Percentiles rank a stretch among this genome's conserved stretches.
Conservation (phyloP, 2,329 filamentous ascomycete species). For the Hypoxylon sp. region DNA sequence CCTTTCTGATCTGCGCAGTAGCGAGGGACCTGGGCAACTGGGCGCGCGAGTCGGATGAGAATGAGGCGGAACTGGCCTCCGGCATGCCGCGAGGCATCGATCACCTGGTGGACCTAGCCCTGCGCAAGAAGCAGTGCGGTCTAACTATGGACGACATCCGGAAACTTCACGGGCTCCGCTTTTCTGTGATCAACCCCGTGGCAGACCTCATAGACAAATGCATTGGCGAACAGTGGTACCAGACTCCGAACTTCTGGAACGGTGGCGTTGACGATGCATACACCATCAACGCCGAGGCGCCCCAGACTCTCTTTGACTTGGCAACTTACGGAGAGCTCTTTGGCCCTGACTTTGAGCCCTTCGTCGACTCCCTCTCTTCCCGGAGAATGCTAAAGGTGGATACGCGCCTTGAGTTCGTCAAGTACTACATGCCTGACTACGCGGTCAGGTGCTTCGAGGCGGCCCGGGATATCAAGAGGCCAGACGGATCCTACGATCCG, state of each 20-base stretch:
- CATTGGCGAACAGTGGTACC: constrained; percentile 15
- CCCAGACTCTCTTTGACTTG: constrained; percentile 29
- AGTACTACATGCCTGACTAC: constrained; percentile 38
- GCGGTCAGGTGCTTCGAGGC: background rate
- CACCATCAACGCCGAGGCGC: constrained; percentile 8
- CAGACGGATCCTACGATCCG: constrained; percentile 1
- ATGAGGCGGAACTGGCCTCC: constrained; percentile 32
- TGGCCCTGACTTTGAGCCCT: constrained; percentile 38
- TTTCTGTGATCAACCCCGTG: constrained; percentile 37
- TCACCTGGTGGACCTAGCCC: constrained; percentile 39
- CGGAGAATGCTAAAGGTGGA: constrained; percentile 25
- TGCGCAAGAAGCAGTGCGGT: constrained; percentile 29
- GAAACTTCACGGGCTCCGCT: constrained; percentile 34
- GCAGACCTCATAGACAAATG: constrained; percentile 34
- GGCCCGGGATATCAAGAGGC: background rate
- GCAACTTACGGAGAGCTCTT: constrained; percentile 46
- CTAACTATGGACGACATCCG: constrained; percentile 41
- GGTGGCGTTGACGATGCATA: background rate
- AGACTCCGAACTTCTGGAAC: background rate
- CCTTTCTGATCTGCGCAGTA: constrained; percentile 35
- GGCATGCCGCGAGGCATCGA: constrained; percentile 35
- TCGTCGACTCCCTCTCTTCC: constrained; percentile 13
- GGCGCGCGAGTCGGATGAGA: constrained; percentile 37
- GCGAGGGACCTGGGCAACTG: constrained; percentile 39
- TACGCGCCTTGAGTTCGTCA: constrained; percentile 40